Evolutionary conservation across 345 rosid genomes (phyloP).

Genomic region (Gossypium thurberi): DNA sequence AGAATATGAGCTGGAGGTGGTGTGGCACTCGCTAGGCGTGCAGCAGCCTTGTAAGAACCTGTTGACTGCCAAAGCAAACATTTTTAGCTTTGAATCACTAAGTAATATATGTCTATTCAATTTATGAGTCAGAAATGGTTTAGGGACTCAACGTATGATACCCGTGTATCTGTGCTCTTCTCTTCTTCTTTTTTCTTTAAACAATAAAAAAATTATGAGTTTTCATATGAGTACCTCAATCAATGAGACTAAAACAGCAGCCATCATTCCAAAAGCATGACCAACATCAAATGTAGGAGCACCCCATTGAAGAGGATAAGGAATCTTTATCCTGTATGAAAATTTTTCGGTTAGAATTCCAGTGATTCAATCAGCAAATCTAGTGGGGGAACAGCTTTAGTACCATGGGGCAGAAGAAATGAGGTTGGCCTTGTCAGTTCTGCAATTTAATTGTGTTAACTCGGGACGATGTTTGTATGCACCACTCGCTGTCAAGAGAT

Average conservation of each 20-base stretch:
- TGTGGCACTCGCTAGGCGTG: constrained; percentile 94
- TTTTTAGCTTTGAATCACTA: background rate
- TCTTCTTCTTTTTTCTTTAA: too few relatives aligned
- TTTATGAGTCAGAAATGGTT: background rate
- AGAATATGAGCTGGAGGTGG: constrained; percentile 98
- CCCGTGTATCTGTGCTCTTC: too few relatives aligned
- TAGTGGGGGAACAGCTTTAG: background rate
- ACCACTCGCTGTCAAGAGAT: constrained; percentile 90
- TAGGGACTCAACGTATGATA: too few relatives aligned
- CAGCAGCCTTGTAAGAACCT: constrained; percentile 93
- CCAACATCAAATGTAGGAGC: constrained; percentile 99
- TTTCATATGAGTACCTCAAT: constrained; percentile 55
- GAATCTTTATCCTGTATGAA: constrained; percentile 75
- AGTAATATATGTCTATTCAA: background rate
- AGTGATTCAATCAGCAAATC: background rate
- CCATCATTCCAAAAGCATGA: constrained; percentile 98
- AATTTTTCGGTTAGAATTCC: constrained; percentile 7
- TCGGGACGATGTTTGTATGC: constrained; percentile 85
- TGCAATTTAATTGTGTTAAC: constrained; percentile 69
- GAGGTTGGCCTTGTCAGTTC: constrained; percentile 92
- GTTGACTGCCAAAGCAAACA: constrained; percentile 46
- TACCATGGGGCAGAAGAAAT: constrained; percentile 98
- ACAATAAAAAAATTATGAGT: background rate
- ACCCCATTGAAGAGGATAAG: constrained; percentile 99
- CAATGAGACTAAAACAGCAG: constrained; percentile 85